Evolutionary conservation across 495 filamentous ascomycete genomes (phyloP).

Genomic region (Evernia prunastri): DNA sequence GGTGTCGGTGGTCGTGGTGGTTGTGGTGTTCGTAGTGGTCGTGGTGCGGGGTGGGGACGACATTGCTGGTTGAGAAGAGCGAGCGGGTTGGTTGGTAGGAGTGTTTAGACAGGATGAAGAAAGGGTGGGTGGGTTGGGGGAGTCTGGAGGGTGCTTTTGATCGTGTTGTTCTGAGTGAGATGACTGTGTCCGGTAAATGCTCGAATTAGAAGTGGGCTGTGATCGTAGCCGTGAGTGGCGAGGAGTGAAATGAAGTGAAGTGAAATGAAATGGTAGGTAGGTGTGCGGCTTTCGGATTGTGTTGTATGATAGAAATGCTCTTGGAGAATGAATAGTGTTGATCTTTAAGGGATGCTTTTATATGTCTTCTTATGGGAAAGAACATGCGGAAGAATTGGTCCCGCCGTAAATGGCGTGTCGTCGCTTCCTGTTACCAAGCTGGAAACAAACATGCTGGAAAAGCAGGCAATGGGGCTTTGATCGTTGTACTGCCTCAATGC

Average conservation of each 20-base stretch:
- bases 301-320: too few species aligned
- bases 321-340: background rate
- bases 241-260: too few species aligned
- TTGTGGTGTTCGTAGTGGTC: background rate
- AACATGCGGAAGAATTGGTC: too few species aligned
- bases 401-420: background rate
- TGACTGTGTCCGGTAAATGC: background rate
- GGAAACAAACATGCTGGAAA: background rate
- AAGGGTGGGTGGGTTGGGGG: background rate
- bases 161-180: background rate
- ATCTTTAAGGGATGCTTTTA: too few species aligned
- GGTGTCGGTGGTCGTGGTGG: background rate
- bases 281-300: background rate
- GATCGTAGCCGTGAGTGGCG: background rate
- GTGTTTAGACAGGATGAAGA: background rate
- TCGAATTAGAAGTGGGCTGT: background rate
- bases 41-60: background rate
- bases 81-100: background rate
- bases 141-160: background rate
- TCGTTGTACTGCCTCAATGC: background rate
- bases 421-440: background rate
- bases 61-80: background rate
- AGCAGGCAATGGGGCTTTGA: background rate
- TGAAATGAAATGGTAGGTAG: too few species aligned
- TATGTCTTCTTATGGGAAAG: too few species aligned